Evolutionary conservation across 768 basidiomycete genomes (phyloP).

Genomic region (Sutorius australiensis): DNA sequence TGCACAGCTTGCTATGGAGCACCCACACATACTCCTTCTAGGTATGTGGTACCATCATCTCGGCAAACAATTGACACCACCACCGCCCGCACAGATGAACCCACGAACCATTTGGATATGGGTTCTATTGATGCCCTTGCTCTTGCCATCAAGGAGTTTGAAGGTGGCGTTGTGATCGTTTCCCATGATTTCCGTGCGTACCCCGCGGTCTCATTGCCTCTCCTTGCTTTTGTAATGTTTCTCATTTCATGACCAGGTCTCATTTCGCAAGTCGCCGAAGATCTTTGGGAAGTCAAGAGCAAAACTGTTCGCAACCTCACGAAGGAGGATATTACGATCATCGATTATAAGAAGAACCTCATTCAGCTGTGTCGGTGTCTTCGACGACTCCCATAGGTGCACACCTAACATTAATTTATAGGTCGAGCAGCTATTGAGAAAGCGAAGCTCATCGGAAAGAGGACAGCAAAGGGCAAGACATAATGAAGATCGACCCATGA

Average conservation of each 20-base stretch:
- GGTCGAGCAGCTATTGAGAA: slow-evolving; percentile 87
- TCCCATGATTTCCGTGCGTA: slow-evolving; percentile 97
- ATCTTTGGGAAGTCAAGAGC: slow-evolving; percentile 98
- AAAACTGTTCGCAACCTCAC: slow-evolving; percentile 91
- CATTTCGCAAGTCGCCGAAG: slow-evolving; percentile 96
- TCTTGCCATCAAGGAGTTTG: slow-evolving; percentile 91
- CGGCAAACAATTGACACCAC: slow-evolving; percentile 4
- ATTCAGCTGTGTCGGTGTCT: slow-evolving; percentile 64
- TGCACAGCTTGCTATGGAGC: slow-evolving; percentile 94
- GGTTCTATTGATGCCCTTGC: slow-evolving; percentile 96
- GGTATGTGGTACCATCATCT: slow-evolving; percentile 41
- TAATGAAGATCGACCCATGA: slow-evolving; percentile 29
- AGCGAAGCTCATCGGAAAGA: slow-evolving; percentile 90
- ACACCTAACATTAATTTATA: slow-evolving; percentile 27
- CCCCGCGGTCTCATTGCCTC: slow-evolving; percentile 2
- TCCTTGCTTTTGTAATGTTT: slow-evolving; percentile 8
- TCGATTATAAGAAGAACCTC: slow-evolving; percentile 89
- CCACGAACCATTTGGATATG: slow-evolving; percentile 98
- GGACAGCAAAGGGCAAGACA: slow-evolving; percentile 63
- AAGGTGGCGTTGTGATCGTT: slow-evolving; percentile 98
- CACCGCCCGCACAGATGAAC: slow-evolving; percentile 59
- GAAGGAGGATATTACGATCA: slow-evolving; percentile 84
- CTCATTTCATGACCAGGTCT: slow-evolving; percentile 51
- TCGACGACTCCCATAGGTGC: not conserved
- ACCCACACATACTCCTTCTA: slow-evolving; percentile 89